Evolutionary conservation across 352 stramenopile genomes (phyloP), one percentile per base, ranked within the genome.

Genomic region (Phytophthora rubi): DNA sequence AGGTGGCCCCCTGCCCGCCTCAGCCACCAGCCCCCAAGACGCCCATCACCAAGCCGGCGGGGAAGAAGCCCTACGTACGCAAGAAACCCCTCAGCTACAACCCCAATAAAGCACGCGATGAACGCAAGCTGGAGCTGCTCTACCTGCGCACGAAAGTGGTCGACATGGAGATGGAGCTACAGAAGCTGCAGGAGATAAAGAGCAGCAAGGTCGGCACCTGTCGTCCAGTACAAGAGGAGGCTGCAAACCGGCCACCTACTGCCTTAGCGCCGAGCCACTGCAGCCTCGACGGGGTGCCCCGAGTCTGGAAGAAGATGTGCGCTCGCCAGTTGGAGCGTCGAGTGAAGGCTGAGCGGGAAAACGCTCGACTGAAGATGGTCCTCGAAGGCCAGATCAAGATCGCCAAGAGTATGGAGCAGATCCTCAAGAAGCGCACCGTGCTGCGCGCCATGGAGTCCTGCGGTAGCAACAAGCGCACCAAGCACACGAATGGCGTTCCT

Each of bases 91-190:
- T 73, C 12, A 45, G 64, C 18, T 75, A 80, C 42, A 83, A 80
- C 53, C 62, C 76, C 21, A 83, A 83, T 71, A 83, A 83, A 37
- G 76, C 76, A 53, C 66, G 76, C 8, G 73, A 83, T 67, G 73
- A 79, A 33, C 76, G 76, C 59, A 77, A 75, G 28, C 59, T 80
- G 28, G 77, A 84, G 53, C 59, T 84, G 32, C 33, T 73, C 4
- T 84, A 84, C 35, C 62, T 84, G n/a, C 71, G 77, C n/a, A 59
- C 68, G n/a, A 82, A 70, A 35, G 77, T 84, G 28, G 16, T 21
- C 21, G 74, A 80, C 58, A 80, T 84, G 64, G 77, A 84, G 62
- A 37, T 73, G 60, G 71, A 78, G 54, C 62, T 84, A 30, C 71
- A 68, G 18, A 66, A 66, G 37, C 52, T 80, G 33, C 63, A 74